phyloP scores from a whole-genome alignment of 176 grass and related monocot genomes.

The Hordeum marinum region DNA sequence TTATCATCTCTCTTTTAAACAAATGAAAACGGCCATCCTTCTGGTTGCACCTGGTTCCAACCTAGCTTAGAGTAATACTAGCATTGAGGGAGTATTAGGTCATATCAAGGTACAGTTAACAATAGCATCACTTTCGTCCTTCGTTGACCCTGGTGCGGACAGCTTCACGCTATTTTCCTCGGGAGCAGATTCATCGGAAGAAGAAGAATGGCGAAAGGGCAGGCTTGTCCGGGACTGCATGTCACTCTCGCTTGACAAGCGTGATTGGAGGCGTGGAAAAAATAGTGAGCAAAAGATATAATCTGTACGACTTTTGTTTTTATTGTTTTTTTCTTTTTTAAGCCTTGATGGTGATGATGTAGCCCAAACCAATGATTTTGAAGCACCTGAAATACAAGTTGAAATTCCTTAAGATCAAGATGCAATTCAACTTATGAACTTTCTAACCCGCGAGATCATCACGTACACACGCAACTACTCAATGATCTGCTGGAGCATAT shows the following conservation, averaged over 20 bases:
- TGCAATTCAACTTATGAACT: too few species aligned
- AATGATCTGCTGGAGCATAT: too few species aligned
- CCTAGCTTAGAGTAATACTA: constrained; percentile 4
- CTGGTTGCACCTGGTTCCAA: constrained; percentile 2
- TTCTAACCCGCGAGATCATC: too few species aligned
- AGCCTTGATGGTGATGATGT: too few species aligned
- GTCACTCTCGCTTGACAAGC: constrained; percentile 27
- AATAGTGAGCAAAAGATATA: not conserved
- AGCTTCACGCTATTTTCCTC: constrained; percentile 1
- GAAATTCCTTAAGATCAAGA: too few species aligned
- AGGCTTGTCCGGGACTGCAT: constrained; percentile 21
- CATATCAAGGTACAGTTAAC: constrained; percentile 21
- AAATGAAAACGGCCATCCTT: not conserved
- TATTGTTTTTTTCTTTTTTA: too few species aligned
- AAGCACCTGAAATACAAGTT: too few species aligned
- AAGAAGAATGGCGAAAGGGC: constrained; percentile 33
- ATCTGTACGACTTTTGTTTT: too few species aligned
- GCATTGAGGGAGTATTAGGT: constrained; percentile 22
- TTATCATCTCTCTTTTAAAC: not conserved
- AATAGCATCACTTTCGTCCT: not conserved
- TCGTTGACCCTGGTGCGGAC: constrained; percentile 15
- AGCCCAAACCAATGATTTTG: too few species aligned
- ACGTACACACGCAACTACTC: too few species aligned
- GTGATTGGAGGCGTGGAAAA: constrained; percentile 20
- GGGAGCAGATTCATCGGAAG: constrained; percentile 8